Percentiles rank a stretch among this genome's conserved stretches.
These are phyloP conservation scores for Syzygium syzygioides DNA, from an alignment of 441 rosid genomes.

Conservation along the genomic window DNA sequence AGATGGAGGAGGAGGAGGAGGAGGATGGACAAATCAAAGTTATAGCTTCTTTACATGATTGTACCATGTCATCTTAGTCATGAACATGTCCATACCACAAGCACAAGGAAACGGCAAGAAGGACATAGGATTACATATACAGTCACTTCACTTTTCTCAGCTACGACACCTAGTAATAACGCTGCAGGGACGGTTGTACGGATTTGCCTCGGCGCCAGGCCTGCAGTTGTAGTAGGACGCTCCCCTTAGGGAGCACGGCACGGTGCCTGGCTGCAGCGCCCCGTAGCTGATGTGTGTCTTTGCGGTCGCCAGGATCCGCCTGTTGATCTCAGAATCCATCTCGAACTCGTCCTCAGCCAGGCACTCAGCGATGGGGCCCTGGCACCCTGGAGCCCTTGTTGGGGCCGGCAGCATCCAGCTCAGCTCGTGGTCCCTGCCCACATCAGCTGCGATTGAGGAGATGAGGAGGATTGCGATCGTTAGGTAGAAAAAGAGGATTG, in stretches of 20 bases:
- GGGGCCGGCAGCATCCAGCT: constrained; percentile 28
- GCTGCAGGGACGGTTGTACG: constrained; percentile 28
- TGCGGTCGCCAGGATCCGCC: constrained; percentile 8
- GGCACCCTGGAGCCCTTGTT: neutral
- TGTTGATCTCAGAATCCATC: constrained; percentile 46
- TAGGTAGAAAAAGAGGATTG: neutral
- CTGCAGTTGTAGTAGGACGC: constrained; percentile 2
- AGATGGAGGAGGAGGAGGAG: constrained; percentile 63
- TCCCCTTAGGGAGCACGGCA: neutral
- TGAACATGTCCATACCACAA: constrained; percentile 44
- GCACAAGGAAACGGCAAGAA: constrained; percentile 35
- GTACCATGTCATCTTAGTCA: neutral
- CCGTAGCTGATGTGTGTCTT: neutral
- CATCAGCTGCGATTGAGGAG: constrained; percentile 17
- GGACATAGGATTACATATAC: constrained; percentile 1
- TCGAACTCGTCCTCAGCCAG: constrained; percentile 29
- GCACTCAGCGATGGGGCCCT: constrained; percentile 28
- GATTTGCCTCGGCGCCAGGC: neutral
- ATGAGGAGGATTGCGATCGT: neutral
- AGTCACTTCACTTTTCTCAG: constrained; percentile 5
- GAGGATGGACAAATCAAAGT: constrained; percentile 48
- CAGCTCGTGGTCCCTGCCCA: constrained; percentile 17
- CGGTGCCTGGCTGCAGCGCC: neutral
- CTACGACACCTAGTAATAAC: constrained; percentile 46
- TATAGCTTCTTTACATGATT: neutral